These are phyloP conservation scores for Udeniomyces megalosporus DNA, from an alignment of 768 basidiomycete genomes.

Conservation along the genomic window DNA sequence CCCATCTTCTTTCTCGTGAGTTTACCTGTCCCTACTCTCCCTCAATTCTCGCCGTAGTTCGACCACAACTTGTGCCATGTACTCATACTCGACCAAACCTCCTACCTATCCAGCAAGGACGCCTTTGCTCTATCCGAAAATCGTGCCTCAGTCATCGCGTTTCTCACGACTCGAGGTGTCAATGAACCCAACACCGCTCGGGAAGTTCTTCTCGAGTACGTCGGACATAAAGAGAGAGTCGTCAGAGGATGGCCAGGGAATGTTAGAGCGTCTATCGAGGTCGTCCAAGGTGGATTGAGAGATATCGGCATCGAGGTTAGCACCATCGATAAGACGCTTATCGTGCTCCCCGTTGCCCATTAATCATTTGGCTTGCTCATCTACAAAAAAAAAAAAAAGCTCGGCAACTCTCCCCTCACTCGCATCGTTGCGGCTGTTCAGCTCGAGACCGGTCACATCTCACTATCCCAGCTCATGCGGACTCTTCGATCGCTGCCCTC, in stretches of 20 bases:
- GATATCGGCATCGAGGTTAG: slow-evolving; percentile 2
- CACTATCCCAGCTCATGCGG: slow-evolving; percentile 1
- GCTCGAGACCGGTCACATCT: slow-evolving; percentile 11
- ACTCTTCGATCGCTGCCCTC: not conserved
- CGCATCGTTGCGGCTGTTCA: slow-evolving; percentile 1
- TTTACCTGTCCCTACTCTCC: not conserved
- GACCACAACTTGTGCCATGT: not conserved
- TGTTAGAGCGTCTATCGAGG: not conserved
- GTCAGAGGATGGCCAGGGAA: slow-evolving; percentile 3
- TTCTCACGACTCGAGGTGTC: not conserved
- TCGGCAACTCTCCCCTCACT: not conserved
- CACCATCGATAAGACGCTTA: not conserved
- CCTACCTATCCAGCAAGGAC: not conserved
- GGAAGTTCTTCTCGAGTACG: slow-evolving; percentile 10
- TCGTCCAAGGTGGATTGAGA: slow-evolving; percentile 2
- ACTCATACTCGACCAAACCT: not conserved
- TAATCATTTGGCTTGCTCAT: too few species aligned
- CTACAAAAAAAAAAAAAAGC: too few species aligned
- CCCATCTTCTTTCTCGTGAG: not conserved
- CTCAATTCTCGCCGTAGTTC: not conserved
- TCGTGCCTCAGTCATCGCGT: not conserved
- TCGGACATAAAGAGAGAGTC: slow-evolving; percentile 4
- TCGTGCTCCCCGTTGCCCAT: not conserved
- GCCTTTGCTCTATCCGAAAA: not conserved
- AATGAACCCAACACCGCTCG: not conserved